Conservation (phyloP, 2,329 filamentous ascomycete genomes). For the Colletotrichum karsti region DNA sequence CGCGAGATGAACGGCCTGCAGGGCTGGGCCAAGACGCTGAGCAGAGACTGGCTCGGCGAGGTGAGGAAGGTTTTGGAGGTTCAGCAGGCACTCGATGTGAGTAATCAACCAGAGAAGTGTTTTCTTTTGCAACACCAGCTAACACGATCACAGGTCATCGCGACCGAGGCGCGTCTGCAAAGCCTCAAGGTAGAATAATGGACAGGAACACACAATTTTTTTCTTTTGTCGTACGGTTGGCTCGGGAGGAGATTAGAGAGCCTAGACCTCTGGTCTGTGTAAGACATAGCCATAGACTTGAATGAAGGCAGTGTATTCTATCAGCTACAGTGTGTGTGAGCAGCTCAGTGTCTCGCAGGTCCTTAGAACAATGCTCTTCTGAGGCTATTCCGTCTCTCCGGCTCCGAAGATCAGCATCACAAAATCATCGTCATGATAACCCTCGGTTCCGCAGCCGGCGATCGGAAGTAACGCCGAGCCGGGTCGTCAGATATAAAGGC, state of each 20-base stretch:
- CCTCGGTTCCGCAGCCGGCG: not conserved
- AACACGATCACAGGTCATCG: slow-evolving; percentile 71
- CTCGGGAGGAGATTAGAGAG: slow-evolving; percentile 34
- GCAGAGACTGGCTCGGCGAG: slow-evolving; percentile 92
- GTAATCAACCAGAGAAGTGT: slow-evolving; percentile 41
- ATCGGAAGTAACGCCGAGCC: not conserved
- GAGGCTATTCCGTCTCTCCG: not conserved
- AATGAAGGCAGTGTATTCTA: slow-evolving; percentile 30
- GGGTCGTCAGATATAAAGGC: too few relatives aligned
- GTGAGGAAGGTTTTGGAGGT: slow-evolving; percentile 93
- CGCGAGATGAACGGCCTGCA: slow-evolving; percentile 93
- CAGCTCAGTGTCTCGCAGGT: too few relatives aligned
- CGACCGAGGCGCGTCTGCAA: slow-evolving; percentile 88
- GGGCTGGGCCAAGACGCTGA: slow-evolving; percentile 95
- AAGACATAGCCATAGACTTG: slow-evolving; percentile 44
- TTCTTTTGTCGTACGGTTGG: slow-evolving; percentile 46
- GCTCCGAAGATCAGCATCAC: not conserved
- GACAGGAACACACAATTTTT: slow-evolving; percentile 28
- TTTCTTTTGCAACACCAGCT: not conserved
- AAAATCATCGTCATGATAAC: too few relatives aligned
- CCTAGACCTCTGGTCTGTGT: slow-evolving; percentile 39
- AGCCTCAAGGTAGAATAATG: slow-evolving; percentile 82
- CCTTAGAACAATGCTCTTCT: too few relatives aligned
- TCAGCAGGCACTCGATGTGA: slow-evolving; percentile 93
- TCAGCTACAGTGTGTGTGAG: too few relatives aligned